Base-by-base conservation (phyloP, 768 basidiomycete genomes). In the Hypholoma fasciculare region DNA sequence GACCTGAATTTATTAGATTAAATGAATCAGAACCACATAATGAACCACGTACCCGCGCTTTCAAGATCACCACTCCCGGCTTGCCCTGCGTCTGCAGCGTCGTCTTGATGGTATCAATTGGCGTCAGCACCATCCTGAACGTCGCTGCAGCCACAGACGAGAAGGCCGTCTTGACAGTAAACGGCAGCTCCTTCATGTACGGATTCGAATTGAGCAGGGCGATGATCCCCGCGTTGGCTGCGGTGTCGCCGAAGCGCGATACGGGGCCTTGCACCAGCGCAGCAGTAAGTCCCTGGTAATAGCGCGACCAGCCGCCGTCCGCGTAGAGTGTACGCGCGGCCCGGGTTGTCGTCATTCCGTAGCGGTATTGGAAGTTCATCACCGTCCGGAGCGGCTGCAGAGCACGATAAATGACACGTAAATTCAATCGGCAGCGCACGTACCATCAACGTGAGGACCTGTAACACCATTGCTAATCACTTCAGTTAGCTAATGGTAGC, bases 321-420 rank as follows among this genome's bases (percentile, higher is more conserved):
- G 72, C 73, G 69, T 89, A 89, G 16, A 96, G 84, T 3, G 83
- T 92, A 49, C 72, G 70, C 56, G 80, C 82, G 12, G 91, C 88
- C 39, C 80, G 73, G 0, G 84, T 85, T 6, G 86, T 86, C 1
- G 85, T 82, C 2, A 88, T 89, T n/a, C 95, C 95, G 68, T 86
- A 95, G 53, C 89, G 85, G 70, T 95, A 94, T 74, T 95, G 94
- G 69, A 92, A 97, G 78, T 98, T 98, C 96, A 98, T 98, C 55
- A 95, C 82, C 2, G 96, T 97, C n/a, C 94, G 84, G n/a, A 96
- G 72, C 5, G 94, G 94, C 89, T 89, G 14, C 43, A 13, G 2
- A 40, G 52, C 36, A 49, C 9, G 1, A 5, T 34, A 1, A 34
- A 37, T 19, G 42, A 50, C 34, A 47, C 47, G 12, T 4, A 37